phyloP scores from a whole-genome alignment of 768 basidiomycete genomes.

The Macrocybe gigantea region DNA sequence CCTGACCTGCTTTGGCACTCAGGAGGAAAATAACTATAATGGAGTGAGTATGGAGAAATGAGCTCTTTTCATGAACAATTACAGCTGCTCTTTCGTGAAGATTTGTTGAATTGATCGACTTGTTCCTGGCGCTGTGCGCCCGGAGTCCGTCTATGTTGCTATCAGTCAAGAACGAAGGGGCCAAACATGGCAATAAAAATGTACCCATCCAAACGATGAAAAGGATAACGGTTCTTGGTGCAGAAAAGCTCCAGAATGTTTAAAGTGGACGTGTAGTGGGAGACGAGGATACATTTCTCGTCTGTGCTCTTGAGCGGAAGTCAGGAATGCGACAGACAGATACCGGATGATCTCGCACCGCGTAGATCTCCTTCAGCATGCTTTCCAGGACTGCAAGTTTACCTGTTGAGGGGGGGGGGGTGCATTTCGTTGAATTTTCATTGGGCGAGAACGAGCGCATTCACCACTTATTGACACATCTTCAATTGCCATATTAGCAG shows the following conservation, averaged over 20 bases:
- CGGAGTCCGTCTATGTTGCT: constrained; percentile 56
- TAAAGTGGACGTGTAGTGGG: constrained; percentile 94
- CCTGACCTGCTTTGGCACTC: constrained; percentile 77
- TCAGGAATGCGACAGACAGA: background rate
- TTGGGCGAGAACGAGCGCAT: constrained; percentile 6
- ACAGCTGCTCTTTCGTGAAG: constrained; percentile 69
- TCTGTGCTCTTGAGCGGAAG: constrained; percentile 52
- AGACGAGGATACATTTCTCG: constrained; percentile 94
- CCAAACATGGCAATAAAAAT: constrained; percentile 6
- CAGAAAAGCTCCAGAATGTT: constrained; percentile 89
- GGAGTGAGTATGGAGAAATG: background rate
- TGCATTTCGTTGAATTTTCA: background rate
- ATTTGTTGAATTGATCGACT: constrained; percentile 86
- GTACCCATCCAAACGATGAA: constrained; percentile 84
- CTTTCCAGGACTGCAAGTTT: constrained; percentile 66
- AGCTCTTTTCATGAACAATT: constrained; percentile 17
- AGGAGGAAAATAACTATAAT: constrained; percentile 78
- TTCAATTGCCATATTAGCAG: constrained; percentile 51
- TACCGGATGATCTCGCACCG: constrained; percentile 30
- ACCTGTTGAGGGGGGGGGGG: constrained; percentile 34
- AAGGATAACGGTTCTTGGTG: constrained; percentile 68
- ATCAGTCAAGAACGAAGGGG: background rate
- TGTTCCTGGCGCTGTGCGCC: constrained; percentile 76
- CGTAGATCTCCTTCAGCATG: constrained; percentile 54
- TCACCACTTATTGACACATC: constrained; percentile 80